phyloP scores from a whole-genome alignment of 331 rosid species.

The Malus hybrid region DNA sequence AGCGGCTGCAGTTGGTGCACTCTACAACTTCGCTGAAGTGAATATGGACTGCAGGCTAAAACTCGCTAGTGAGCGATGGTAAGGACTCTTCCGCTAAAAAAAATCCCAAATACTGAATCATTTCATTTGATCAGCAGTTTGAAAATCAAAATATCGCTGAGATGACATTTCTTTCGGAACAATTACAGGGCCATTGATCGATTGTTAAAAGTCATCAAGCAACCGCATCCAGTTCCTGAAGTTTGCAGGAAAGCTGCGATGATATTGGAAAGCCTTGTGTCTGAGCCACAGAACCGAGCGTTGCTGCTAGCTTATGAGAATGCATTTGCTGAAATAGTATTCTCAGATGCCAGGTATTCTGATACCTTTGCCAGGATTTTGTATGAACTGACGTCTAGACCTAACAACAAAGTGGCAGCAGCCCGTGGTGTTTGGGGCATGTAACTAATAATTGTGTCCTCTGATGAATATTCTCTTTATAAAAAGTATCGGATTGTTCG shows the following conservation, averaged over 20 bases:
- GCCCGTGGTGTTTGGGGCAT: conserved; percentile 99
- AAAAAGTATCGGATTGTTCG: background rate
- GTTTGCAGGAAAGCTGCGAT: conserved; percentile 93
- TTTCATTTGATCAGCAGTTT: too few relatives aligned
- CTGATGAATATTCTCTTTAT: conserved; percentile 1
- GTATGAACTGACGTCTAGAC: conserved; percentile 86
- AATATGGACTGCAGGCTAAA: conserved; percentile 95
- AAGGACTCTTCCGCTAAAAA: conserved; percentile 6
- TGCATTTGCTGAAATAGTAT: conserved; percentile 87
- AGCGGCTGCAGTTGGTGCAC: conserved; percentile 96
- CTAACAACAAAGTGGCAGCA: conserved; percentile 65
- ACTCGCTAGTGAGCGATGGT: conserved; percentile 95
- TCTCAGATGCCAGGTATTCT: conserved; percentile 66
- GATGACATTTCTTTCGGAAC: background rate
- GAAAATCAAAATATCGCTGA: background rate
- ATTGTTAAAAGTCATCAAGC: conserved; percentile 70
- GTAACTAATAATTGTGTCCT: conserved; percentile 27
- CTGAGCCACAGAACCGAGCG: conserved; percentile 86
- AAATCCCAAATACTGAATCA: background rate
- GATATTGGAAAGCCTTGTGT: conserved; percentile 88
- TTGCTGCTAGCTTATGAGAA: conserved; percentile 81
- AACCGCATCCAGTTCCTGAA: conserved; percentile 89
- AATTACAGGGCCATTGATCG: conserved; percentile 89
- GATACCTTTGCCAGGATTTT: conserved; percentile 89
- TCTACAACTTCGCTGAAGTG: conserved; percentile 95